Evolutionary conservation across 2,329 filamentous ascomycete species (phyloP), one percentile per base, ranked within the genome.

Genomic region (Phaeosphaeriaceae sp.): DNA sequence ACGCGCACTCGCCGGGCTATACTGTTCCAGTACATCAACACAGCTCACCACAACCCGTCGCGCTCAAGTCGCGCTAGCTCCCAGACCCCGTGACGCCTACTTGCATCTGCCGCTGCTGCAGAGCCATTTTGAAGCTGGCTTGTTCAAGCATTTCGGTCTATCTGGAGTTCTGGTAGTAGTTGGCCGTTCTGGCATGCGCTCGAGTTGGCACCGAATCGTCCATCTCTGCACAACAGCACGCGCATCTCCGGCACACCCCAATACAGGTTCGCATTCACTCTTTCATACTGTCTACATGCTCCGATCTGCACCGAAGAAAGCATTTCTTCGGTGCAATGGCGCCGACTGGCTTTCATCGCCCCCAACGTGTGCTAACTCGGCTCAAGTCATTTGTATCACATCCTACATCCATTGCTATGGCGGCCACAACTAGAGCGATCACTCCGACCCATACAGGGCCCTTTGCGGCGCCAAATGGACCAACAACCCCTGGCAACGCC

Each of bases 381-480:
- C 47, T 13, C 51, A 54, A 49, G 55, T 60, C 61, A 57, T 50
- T 52, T 22, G 32, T 48, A 49, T 26, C 42, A 50, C 43, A 46
- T 30, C 49, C 48, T 24, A 30, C 50, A 23, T 43, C 23, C 51
- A 55, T 48, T 43, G 47, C 59, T 67, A 82, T 82, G 81, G 81
- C 81, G 59, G 75, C 79, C 58, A 77, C 79, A 61, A 77, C 78
- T 60, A 75, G 79, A 63, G 75, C 80, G 51, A 76, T 77, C 60
- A 81, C 80, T 50, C 79, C 81, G 26, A 78, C 77, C 26, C 77
- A 76, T 40, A 74, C 76, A 53, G 77, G 78, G 56, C 73, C 77
- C 2, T 80, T 81, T 58, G 65, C 73, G 56, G 69, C 74, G 43
- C 73, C 79, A 50, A 77, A 79, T 59, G 66, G 71, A 58, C 77